A percentile compares a stretch with the other conserved stretches of the same genome.
phyloP scores from a whole-genome alignment of 495 filamentous ascomycete genomes.

The Xanthoparmelia taractica region DNA sequence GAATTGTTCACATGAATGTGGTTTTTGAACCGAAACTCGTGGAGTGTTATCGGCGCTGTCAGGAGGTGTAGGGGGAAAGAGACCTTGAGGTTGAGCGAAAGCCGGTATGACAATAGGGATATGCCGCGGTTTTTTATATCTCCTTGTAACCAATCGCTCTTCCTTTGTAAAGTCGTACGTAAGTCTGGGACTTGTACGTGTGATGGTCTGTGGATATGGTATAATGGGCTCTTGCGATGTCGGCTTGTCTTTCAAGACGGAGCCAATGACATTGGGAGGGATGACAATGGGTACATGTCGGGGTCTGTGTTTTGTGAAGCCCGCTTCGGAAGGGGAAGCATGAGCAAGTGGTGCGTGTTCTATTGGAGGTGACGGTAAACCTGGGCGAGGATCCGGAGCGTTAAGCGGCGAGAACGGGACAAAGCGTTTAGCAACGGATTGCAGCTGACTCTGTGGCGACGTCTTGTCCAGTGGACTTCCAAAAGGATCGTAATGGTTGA shows the following conservation, averaged over 20 bases:
- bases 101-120: conserved; percentile 27
- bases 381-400: conserved; percentile 2
- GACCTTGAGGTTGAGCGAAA: conserved; percentile 23
- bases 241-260: conserved; percentile 22
- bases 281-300: conserved; percentile 25
- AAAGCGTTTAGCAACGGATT: conserved; percentile 17
- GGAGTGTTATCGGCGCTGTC: conserved; percentile 21
- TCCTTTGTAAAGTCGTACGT: conserved; percentile 18
- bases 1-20: conserved; percentile 21
- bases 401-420: not conserved
- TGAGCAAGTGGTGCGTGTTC: not conserved
- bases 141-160: conserved; percentile 9
- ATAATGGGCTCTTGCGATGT: conserved; percentile 8
- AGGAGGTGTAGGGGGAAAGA: conserved; percentile 20
- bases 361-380: not conserved
- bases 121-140: conserved; percentile 18
- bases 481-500: conserved; percentile 13
- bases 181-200: conserved; percentile 16
- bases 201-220: conserved; percentile 9
- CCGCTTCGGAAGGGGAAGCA: conserved; percentile 11
- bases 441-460: conserved; percentile 6
- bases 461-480: conserved; percentile 7
- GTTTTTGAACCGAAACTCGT: conserved; percentile 16
- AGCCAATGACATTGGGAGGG: conserved; percentile 20
- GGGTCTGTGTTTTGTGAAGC: conserved; percentile 17